A percentile compares a stretch with the other conserved stretches of the same genome.
phyloP scores from a whole-genome alignment of 495 filamentous ascomycete species.

The Arthonia radiata region DNA sequence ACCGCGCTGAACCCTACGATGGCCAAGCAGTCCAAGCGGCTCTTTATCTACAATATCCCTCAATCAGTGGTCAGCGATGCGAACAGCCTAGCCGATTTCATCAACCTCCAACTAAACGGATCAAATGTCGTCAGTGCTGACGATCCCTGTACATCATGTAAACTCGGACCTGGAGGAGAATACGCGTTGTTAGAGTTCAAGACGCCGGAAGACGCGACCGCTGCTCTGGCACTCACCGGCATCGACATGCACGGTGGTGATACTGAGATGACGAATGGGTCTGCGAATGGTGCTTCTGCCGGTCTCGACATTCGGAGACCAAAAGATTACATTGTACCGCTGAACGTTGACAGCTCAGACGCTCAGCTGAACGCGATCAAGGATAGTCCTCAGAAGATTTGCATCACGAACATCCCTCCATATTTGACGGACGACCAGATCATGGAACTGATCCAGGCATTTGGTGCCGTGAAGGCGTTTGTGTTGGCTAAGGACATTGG shows the following conservation, averaged over 20 bases:
- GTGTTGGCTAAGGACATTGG: slow-evolving; percentile 67
- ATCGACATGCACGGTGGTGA: slow-evolving; percentile 62
- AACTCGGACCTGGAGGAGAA: slow-evolving; percentile 47
- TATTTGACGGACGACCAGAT: slow-evolving; percentile 82
- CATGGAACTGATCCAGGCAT: slow-evolving; percentile 63
- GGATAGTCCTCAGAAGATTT: slow-evolving; percentile 87
- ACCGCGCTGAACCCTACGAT: slow-evolving; percentile 74
- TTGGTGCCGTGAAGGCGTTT: slow-evolving; percentile 85
- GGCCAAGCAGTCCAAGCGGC: slow-evolving; percentile 74
- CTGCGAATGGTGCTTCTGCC: slow-evolving; percentile 24
- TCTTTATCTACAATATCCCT: slow-evolving; percentile 69
- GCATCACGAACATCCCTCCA: slow-evolving; percentile 63
- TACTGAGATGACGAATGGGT: slow-evolving; percentile 24
- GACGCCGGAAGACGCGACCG: slow-evolving; percentile 61
- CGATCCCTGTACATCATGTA: slow-evolving; percentile 70
- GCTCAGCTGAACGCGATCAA: slow-evolving; percentile 58
- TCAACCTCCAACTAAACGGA: slow-evolving; percentile 88
- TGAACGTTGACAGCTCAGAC: slow-evolving; percentile 46
- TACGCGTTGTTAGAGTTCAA: slow-evolving; percentile 89
- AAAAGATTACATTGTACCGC: slow-evolving; percentile 93
- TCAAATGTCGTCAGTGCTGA: slow-evolving; percentile 65
- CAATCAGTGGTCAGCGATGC: slow-evolving; percentile 40
- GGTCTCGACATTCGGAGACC: slow-evolving; percentile 71
- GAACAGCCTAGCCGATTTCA: slow-evolving; percentile 53
- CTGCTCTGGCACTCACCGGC: slow-evolving; percentile 74